Evolutionary conservation across 345 rosid species (phyloP), one percentile per base, ranked within the genome.

Genomic region (Citrus australasica): DNA sequence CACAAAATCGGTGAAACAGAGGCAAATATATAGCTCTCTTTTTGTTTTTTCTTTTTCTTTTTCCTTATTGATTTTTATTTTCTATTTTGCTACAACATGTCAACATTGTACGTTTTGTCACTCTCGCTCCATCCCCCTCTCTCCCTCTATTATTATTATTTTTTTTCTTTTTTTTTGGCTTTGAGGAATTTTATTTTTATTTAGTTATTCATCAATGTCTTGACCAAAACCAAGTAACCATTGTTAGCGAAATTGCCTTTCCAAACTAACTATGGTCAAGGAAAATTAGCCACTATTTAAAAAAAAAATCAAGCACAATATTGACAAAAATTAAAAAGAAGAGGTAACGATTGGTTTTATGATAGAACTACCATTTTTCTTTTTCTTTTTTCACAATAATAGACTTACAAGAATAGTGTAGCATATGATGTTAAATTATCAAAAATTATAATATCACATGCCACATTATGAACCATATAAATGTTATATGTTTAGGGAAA

Each of bases 1-100:
- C 81, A 48, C 65, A 76, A 68, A 80, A 82, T 65, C 30, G 56
- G 56, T n/a, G 73, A 77, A 72, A 75, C 51, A 37, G 72, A 42
- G 62, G 60, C 77, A 78, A 73, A 71, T 51, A 73, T 61, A 78
- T 72, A 79, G 2, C 42, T 19, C 67, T 48, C 21, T 51, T 21
- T 19, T 35, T 38, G 0, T 30, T 30, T 30, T 30, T 35, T 24
- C 9, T 16, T 32, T 71, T 32, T 46, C 33, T 22, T 58, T 48
- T 53, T 28, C 48, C n/a, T 16, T 32, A 5, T 7, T 46, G 48
- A 5, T 6, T 48, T 28, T 28, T 35, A 40, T 68, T 24, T 32
- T 69, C 63, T 53, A 25, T 37, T 33, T 24, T 13, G 63, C 21
- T 6, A 28, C 25, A 70, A 9, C 74, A 48, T 48, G 51, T 46